Evolutionary conservation across 1,284 basidiomycete species (phyloP), one percentile per base, ranked within the genome.

Genomic region (Cryptococcus sp.): DNA sequence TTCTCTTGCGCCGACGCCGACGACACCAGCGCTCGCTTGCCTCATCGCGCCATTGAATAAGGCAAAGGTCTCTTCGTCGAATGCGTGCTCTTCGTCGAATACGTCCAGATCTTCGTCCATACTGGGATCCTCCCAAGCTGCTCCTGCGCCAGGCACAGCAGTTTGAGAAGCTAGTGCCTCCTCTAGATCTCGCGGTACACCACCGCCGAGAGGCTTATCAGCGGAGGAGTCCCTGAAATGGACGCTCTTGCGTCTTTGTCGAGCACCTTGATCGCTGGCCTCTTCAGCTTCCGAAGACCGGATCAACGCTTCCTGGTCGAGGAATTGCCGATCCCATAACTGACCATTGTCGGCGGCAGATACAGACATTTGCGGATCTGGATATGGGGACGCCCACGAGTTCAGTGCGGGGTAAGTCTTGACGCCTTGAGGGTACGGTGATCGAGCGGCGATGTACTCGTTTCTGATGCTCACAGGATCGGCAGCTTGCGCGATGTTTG

Each of bases 131-230:
- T 78, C 73, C 79, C 80, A 81, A 1, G 57, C 50, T n/a, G 62
- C 47, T 10, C 61, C 61, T 15, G 70, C 66, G 11, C 78, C 74
- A 1, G 78, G 75, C 20, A 79, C 70, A 10, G 63, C 42, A 8
- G 75, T 76, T 1, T 56, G 54, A 7, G 58, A 50, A 7, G 51
- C 55, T 20, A 73, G 77, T 60, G 87, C 84, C 59, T 84, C 84
- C 35, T 73, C 70, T 38, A 76, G 73, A 49, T 78, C 72, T 38
- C 71, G 68, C 19, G 72, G 73, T 19, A 72, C 66, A 1, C 62
- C 66, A 31, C 57, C 59, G 35, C 55, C 55, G 20, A 59, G 59
- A 19, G 48, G 25, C 22, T n/a, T 47, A 17, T 52, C 39, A 7
- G 13, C 7, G 6, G 35, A 15, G 3, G 45, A 22, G 1, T 19